Percentiles rank a stretch among this genome's conserved stretches.
These are phyloP conservation scores for Annulohypoxylon stygium DNA, from an alignment of 495 filamentous ascomycete genomes.

Conservation along the genomic window DNA sequence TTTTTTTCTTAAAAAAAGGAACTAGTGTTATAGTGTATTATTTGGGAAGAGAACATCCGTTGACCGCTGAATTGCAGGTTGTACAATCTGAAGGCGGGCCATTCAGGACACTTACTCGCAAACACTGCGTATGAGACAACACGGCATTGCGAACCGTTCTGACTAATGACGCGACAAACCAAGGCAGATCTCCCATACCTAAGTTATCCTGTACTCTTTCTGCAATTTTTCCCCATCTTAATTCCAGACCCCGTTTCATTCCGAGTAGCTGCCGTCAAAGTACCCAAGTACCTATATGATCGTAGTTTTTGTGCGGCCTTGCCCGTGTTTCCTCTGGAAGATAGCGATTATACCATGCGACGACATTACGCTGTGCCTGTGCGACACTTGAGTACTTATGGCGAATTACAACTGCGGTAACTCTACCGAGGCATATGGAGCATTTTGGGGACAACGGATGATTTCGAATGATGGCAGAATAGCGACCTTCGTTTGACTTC, in stretches of 20 bases:
- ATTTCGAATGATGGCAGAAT: slow-evolving; percentile 8
- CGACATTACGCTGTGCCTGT: slow-evolving; percentile 2
- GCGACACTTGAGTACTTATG: slow-evolving; percentile 8
- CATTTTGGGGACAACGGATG: slow-evolving; percentile 19
- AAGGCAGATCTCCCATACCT: slow-evolving; percentile 7
- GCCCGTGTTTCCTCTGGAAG: background rate
- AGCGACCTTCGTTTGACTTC: background rate
- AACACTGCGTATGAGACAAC: slow-evolving; percentile 47
- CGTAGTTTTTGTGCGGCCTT: slow-evolving; percentile 8
- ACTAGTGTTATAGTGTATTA: slow-evolving; percentile 34
- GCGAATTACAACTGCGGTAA: slow-evolving; percentile 17
- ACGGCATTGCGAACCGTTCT: slow-evolving; percentile 36
- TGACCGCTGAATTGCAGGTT: slow-evolving; percentile 41
- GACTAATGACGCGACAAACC: slow-evolving; percentile 15
- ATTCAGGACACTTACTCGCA: slow-evolving; percentile 38
- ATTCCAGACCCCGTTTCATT: slow-evolving; percentile 22
- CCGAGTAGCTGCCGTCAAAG: slow-evolving; percentile 23
- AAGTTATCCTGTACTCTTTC: background rate
- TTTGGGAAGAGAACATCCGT: slow-evolving; percentile 22
- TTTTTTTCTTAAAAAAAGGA: no score
- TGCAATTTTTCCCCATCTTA: slow-evolving; percentile 25
- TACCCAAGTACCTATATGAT: background rate
- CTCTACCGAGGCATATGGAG: slow-evolving; percentile 13
- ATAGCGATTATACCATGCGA: background rate
- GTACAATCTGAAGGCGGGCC: slow-evolving; percentile 34